Evolutionary conservation across 345 rosid genomes (phyloP).

Genomic region (Dimocarpus longan): DNA sequence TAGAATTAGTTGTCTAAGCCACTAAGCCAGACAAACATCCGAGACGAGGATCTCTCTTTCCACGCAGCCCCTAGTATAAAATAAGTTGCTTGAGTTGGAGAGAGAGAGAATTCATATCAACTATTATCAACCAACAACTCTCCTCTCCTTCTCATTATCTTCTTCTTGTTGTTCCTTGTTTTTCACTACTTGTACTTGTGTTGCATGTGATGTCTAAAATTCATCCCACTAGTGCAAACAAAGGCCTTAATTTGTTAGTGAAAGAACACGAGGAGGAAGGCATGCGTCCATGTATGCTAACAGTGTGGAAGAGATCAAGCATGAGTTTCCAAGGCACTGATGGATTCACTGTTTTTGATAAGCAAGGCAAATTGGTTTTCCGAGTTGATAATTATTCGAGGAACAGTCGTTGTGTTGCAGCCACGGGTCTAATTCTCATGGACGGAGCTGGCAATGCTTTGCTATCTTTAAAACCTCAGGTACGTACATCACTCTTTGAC

Average conservation of each 20-base stretch:
- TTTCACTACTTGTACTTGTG: neutral
- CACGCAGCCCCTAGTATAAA: neutral
- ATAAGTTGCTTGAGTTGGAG: neutral
- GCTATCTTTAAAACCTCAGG: conserved; percentile 48
- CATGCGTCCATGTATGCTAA: conserved; percentile 24
- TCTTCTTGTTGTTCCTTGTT: too few species aligned
- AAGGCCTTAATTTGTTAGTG: neutral
- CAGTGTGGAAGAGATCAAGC: conserved; percentile 61
- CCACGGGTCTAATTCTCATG: conserved; percentile 48
- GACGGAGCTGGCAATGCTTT: conserved; percentile 53
- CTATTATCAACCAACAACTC: neutral
- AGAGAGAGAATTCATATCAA: neutral
- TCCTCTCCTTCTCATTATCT: neutral
- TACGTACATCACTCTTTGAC: neutral
- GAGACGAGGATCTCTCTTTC: neutral
- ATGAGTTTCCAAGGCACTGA: conserved; percentile 63
- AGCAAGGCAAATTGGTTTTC: conserved; percentile 41
- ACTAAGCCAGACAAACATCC: conserved; percentile 20
- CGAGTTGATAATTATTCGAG: conserved; percentile 60
- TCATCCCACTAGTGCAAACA: conserved; percentile 36
- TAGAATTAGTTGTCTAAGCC: conserved; percentile 30
- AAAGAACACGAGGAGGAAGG: neutral
- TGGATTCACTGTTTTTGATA: conserved; percentile 56
- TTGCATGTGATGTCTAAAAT: conserved; percentile 44
- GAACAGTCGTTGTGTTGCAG: conserved; percentile 16